A percentile compares a stretch with the other conserved stretches of the same genome.
Evolutionary conservation across 2,329 filamentous ascomycete species (phyloP).

Genomic region (Albifimbria verrucaria): DNA sequence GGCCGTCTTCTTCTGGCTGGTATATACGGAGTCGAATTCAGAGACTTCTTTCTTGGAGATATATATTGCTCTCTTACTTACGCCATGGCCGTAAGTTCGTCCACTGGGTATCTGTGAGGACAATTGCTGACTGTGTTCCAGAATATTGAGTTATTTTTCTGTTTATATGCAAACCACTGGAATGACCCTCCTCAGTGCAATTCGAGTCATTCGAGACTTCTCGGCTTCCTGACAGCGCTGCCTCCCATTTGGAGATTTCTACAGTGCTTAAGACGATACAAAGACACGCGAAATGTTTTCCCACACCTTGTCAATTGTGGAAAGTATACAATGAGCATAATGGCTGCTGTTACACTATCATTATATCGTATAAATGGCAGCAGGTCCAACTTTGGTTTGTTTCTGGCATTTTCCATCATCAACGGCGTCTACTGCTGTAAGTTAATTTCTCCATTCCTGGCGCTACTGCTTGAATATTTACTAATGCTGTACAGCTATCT

Average conservation of each 20-base stretch:
- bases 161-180: conserved; percentile 82
- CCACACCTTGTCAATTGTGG: conserved; percentile 90
- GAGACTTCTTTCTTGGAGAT: conserved; percentile 95
- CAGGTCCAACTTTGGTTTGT: conserved; percentile 59
- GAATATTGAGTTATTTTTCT: conserved; percentile 94
- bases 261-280: conserved; percentile 87
- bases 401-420: conserved; percentile 75
- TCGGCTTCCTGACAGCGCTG: conserved; percentile 81
- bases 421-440: conserved; percentile 80
- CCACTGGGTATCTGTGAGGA: neutral
- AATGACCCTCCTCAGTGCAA: conserved; percentile 73
- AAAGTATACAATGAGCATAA: conserved; percentile 84
- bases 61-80: conserved; percentile 98
- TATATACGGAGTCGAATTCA: conserved; percentile 89
- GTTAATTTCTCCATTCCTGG: conserved; percentile 22
- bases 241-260: conserved; percentile 88
- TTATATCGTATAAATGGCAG: conserved; percentile 73
- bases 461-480: neutral
- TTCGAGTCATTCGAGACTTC: conserved; percentile 74
- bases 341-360: conserved; percentile 74
- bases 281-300: conserved; percentile 81
- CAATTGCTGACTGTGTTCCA: conserved; percentile 28
- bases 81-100: conserved; percentile 68
- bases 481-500: conserved; percentile 56
- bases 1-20: conserved; percentile 84